phyloP scores from a whole-genome alignment of 345 rosid genomes.

The Bruguiera sexangula region DNA sequence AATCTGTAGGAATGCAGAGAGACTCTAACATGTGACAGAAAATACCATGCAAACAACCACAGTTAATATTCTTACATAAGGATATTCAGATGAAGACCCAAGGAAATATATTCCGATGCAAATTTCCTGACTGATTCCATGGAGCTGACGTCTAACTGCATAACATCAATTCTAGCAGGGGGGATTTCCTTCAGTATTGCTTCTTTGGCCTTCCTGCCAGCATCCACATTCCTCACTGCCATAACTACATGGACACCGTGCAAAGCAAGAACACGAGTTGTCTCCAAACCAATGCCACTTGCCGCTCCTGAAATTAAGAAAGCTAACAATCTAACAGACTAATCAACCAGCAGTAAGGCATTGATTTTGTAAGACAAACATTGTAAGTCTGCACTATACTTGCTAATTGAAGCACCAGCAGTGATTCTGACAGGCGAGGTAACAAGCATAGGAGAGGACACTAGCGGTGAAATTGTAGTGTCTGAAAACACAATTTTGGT shows the following conservation, averaged over 20 bases:
- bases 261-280: slow-evolving; percentile 23
- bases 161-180: slow-evolving; percentile 15
- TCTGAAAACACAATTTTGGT: not conserved
- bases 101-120: slow-evolving; percentile 17
- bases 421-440: too few species aligned
- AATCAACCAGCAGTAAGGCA: not conserved
- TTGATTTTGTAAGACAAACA: not conserved
- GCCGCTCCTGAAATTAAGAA: slow-evolving; percentile 19
- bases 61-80: slow-evolving; percentile 23
- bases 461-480: not conserved
- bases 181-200: slow-evolving; percentile 17
- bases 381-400: not conserved
- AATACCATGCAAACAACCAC: not conserved
- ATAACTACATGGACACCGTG: slow-evolving; percentile 4
- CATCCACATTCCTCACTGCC: slow-evolving; percentile 25
- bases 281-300: slow-evolving; percentile 31
- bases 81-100: slow-evolving; percentile 29
- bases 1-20: too few species aligned
- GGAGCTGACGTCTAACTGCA: slow-evolving; percentile 33
- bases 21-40: too few species aligned
- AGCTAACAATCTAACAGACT: not conserved
- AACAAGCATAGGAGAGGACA: too few species aligned
- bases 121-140: slow-evolving; percentile 28
- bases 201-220: slow-evolving; percentile 22
- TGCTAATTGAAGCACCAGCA: too few species aligned